Evolutionary conservation across 2,329 filamentous ascomycete species (phyloP).

Genomic region (Diplodia intermedia): DNA sequence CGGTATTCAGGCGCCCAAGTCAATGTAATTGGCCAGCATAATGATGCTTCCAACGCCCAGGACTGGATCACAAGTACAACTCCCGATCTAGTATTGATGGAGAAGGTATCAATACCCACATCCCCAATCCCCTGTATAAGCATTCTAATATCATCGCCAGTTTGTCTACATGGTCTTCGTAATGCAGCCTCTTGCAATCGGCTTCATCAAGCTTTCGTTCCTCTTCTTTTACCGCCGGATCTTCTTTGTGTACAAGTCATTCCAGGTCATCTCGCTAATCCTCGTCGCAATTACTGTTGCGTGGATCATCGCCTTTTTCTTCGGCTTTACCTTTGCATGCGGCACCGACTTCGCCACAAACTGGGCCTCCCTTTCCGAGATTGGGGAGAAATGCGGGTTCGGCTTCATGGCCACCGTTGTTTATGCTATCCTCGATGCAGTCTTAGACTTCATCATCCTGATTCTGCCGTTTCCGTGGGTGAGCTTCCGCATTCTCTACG

Average conservation of each 20-base stretch:
- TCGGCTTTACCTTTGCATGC: conserved; percentile 19
- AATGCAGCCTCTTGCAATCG: conserved; percentile 18
- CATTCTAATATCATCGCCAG: neutral
- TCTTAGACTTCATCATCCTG: conserved; percentile 7
- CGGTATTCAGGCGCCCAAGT: neutral
- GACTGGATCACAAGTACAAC: conserved; percentile 8
- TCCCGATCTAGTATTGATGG: neutral
- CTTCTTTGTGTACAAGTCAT: conserved; percentile 8
- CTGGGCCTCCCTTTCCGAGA: conserved; percentile 14
- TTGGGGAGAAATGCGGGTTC: conserved; percentile 1
- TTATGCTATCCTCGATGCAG: neutral
- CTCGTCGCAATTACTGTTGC: neutral
- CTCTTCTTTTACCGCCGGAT: conserved; percentile 18
- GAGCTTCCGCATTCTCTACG: neutral
- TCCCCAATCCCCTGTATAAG: neutral
- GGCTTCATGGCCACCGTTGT: conserved; percentile 16
- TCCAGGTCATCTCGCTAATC: neutral
- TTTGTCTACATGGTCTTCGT: conserved; percentile 14
- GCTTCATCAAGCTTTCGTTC: conserved; percentile 20
- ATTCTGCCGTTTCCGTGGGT: conserved; percentile 12
- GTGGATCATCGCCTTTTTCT: conserved; percentile 17
- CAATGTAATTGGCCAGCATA: conserved; percentile 11
- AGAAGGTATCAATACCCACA: neutral
- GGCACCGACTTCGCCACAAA: conserved; percentile 9
- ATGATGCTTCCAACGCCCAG: neutral